phyloP scores from a whole-genome alignment of 345 rosid genomes.

The Sisymbrium altissimum region DNA sequence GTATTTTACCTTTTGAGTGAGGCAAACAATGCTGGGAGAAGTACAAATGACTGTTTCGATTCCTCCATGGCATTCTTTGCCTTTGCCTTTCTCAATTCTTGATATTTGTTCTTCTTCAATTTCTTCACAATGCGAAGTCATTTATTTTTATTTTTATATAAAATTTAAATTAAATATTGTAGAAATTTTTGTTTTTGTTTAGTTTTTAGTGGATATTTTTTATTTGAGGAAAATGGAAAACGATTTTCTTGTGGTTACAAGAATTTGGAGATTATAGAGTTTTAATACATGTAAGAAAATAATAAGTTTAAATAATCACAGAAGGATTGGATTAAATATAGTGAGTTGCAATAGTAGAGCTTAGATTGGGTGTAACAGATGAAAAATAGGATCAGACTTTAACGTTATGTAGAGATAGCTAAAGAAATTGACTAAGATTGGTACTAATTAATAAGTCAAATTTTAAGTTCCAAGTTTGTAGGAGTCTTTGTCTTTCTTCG shows the following conservation, averaged over 20 bases:
- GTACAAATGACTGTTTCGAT: constrained; percentile 23
- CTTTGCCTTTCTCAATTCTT: constrained; percentile 24
- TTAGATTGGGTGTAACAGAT: neutral
- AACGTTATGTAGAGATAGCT: neutral
- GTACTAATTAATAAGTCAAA: neutral
- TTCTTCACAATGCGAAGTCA: constrained; percentile 12
- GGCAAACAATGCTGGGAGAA: constrained; percentile 28
- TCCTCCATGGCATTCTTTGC: constrained; percentile 20
- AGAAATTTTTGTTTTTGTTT: neutral
- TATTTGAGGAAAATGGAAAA: neutral
- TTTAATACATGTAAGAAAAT: neutral
- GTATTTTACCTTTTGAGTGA: constrained; percentile 27
- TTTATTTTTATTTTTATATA: neutral
- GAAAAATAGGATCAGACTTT: constrained; percentile 1
- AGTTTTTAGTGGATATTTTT: neutral
- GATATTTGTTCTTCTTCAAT: constrained; percentile 31
- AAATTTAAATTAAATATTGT: neutral
- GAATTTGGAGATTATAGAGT: neutral
- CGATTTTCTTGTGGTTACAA: neutral
- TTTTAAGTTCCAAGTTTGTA: constrained; percentile 32
- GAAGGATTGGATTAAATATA: neutral
- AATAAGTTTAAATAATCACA: neutral
- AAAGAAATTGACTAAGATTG: neutral
- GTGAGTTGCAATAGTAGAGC: neutral
- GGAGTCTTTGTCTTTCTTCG: constrained; percentile 27